Base-by-base conservation (phyloP, 345 rosid species). In the Limnanthes douglasii region DNA sequence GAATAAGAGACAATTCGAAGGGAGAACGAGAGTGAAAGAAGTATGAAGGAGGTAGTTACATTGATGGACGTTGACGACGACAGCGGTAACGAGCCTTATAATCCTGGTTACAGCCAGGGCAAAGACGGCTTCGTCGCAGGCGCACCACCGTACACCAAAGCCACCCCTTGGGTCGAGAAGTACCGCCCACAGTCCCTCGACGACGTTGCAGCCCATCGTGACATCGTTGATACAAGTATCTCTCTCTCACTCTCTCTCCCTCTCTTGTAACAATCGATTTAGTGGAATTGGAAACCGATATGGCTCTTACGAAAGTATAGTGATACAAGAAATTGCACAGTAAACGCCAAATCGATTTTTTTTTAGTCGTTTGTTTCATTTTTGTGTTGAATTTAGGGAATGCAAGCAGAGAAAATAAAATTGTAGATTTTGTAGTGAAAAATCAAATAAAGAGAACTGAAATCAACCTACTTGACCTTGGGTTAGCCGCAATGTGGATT, bases 181-280 rank as follows among this genome's bases (percentile, higher is more conserved):
- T 84, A 79, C 63, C 86, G 98, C 13, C 98, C 98, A 43, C 84
- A 68, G 43, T 80, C 95, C 20, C 98, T 84, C 12, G 74, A 75
- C 18, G 98, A 84, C 44, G 98, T 90, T 14, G 95, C 98, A 20
- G 88, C 95, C 52, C 95, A 90, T 62, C 95, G 98, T 19, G 98
- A 84, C 75, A 90, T 90, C 34, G 70, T 90, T 12, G 95, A 90
- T 41, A 90, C 98, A 24, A 90, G 98, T 90, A 23, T 18, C 39
- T 13, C 20, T 24, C 13, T 35, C 25, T 27, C 15, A 26, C 18
- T 30, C 13, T n/a, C n/a, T 22, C 30, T 10, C 18, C 30, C 24
- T 24, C n/a, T n/a, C n/a, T n/a, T n/a, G n/a, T n/a, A n/a, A n/a
- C n/a, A n/a, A n/a, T n/a, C n/a, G n/a, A n/a, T n/a, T n/a, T n/a